These are phyloP conservation scores for Ophiorrhiza pumila DNA, from an alignment of 257 asterid genomes.

Conservation along the genomic window DNA sequence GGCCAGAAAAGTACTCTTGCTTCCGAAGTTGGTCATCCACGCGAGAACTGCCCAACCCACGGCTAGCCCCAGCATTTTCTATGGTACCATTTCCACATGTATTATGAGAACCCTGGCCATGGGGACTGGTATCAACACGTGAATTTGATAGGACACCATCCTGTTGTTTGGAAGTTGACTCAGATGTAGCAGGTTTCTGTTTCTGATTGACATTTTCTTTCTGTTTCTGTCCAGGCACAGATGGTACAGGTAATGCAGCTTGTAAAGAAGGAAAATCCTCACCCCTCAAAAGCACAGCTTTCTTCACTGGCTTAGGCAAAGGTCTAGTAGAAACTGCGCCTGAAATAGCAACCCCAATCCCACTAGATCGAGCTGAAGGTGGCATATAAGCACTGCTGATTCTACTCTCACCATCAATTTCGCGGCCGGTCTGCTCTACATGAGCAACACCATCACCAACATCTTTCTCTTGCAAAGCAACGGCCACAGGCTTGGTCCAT, in stretches of 20 bases:
- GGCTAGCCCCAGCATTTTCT: slow-evolving; percentile 43
- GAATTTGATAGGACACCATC: slow-evolving; percentile 43
- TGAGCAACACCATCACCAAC: slow-evolving; percentile 33
- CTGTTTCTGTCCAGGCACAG: slow-evolving; percentile 59
- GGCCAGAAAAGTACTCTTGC: slow-evolving; percentile 56
- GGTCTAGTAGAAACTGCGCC: slow-evolving; percentile 32
- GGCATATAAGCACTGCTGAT: slow-evolving; percentile 61
- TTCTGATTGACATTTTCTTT: slow-evolving; percentile 59
- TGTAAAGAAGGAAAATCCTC: slow-evolving; percentile 93
- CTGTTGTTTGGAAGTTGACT: slow-evolving; percentile 37
- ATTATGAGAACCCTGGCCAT: slow-evolving; percentile 36
- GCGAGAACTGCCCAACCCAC: slow-evolving; percentile 33
- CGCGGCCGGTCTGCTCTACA: slow-evolving; percentile 27
- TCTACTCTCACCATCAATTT: slow-evolving; percentile 37
- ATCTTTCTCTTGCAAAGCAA: slow-evolving; percentile 42
- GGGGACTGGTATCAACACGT: slow-evolving; percentile 40
- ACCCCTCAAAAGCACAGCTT: slow-evolving; percentile 77
- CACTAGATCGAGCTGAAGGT: slow-evolving; percentile 61
- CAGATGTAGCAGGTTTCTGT: slow-evolving; percentile 47
- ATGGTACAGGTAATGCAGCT: slow-evolving; percentile 69
- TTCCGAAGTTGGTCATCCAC: slow-evolving; percentile 35
- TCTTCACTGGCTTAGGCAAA: slow-evolving; percentile 40
- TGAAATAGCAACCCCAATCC: slow-evolving; percentile 32
- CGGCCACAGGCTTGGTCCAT: slow-evolving; percentile 68
- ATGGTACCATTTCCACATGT: slow-evolving; percentile 31